A percentile compares a stretch with the other conserved stretches of the same genome.
These are phyloP conservation scores for Cutaneotrichosporon mucoides DNA, from an alignment of 1,284 basidiomycete species.

Conservation along the genomic window DNA sequence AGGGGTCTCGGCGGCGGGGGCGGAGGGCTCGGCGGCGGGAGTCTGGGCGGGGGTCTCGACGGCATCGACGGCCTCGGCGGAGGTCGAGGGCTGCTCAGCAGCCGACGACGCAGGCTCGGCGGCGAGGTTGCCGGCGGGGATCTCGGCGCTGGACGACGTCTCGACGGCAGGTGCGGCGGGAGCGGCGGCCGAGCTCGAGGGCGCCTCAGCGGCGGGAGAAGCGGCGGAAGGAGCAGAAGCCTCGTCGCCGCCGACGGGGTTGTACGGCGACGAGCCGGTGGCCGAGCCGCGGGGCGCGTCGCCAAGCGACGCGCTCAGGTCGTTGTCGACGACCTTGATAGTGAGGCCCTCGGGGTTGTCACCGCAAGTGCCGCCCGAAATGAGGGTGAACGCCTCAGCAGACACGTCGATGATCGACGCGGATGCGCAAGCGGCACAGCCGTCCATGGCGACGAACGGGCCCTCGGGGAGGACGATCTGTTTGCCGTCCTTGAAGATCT, in stretches of 20 bases:
- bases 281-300: neutral
- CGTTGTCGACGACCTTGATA: conserved; percentile 31
- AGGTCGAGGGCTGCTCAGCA: neutral
- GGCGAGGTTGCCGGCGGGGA: neutral
- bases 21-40: neutral
- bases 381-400: conserved; percentile 18
- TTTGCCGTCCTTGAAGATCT: conserved; percentile 31
- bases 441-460: conserved; percentile 35
- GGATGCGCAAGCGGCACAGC: conserved; percentile 27
- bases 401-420: conserved; percentile 32
- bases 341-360: conserved; percentile 29
- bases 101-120: conserved; percentile 4
- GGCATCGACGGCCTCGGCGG: neutral
- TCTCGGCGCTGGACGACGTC: neutral
- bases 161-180: neutral
- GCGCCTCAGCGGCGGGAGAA: neutral
- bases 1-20: neutral
- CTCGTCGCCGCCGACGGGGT: neutral
- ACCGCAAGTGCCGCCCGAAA: conserved; percentile 21
- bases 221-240: neutral
- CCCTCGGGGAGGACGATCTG: conserved; percentile 32
- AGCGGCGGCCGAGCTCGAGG: neutral
- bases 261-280: neutral
- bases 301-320: neutral
- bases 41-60: conserved; percentile 3